phyloP scores from a whole-genome alignment of 176 grass and related monocot species.

The Zea mays region DNA sequence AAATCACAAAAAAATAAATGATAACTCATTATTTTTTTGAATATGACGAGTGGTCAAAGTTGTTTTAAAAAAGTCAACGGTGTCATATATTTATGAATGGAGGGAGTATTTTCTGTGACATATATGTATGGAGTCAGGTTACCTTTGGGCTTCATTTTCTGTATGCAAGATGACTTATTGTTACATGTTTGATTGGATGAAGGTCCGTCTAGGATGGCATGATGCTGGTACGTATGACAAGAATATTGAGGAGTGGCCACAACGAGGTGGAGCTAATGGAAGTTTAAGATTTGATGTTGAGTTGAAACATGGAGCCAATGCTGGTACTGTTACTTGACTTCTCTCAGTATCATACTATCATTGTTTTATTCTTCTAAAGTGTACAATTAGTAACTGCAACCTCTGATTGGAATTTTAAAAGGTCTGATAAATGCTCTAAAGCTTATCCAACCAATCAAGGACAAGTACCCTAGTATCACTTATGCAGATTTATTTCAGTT shows the following conservation, averaged over 20 bases:
- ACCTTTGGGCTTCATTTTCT: slow-evolving; percentile 10
- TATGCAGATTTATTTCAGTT: slow-evolving; percentile 93
- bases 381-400: slow-evolving; percentile 12
- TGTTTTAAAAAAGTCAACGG: too few species aligned
- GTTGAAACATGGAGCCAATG: slow-evolving; percentile 97
- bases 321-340: slow-evolving; percentile 53
- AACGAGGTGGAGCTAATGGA: slow-evolving; percentile 89
- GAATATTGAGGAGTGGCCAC: slow-evolving; percentile 88
- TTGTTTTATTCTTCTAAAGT: slow-evolving; percentile 28
- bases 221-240: slow-evolving; percentile 95
- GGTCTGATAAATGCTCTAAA: slow-evolving; percentile 92
- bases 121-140: neutral
- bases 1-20: too few species aligned
- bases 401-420: slow-evolving; percentile 29
- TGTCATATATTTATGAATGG: too few species aligned
- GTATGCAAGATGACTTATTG: slow-evolving; percentile 19
- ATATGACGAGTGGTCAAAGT: too few species aligned
- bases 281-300: slow-evolving; percentile 91
- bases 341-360: slow-evolving; percentile 21
- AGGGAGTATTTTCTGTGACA: neutral
- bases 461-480: slow-evolving; percentile 69
- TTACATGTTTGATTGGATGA: slow-evolving; percentile 25
- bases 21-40: too few species aligned
- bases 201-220: slow-evolving; percentile 96
- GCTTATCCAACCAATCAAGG: slow-evolving; percentile 87